These are phyloP conservation scores for Fistulinella staudtii DNA, from an alignment of 1,284 basidiomycete species.

Conservation along the genomic window DNA sequence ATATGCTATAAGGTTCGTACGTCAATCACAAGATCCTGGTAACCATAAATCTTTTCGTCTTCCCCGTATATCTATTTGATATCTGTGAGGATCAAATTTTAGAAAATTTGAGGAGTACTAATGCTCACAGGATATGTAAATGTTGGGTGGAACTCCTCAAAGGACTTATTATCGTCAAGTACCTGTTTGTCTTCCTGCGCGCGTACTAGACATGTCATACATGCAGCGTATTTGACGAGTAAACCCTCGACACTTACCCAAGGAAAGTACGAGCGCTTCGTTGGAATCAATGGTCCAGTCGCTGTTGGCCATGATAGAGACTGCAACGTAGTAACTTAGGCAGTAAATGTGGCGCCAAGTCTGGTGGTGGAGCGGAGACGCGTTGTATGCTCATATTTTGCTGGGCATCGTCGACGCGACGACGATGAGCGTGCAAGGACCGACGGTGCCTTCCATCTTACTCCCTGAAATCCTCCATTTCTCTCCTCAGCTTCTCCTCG, in stretches of 20 bases:
- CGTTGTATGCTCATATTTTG: constrained; percentile 32
- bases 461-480: constrained; percentile 64
- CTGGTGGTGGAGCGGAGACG: too few species aligned
- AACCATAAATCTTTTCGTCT: constrained; percentile 96
- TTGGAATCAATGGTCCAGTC: constrained; percentile 80
- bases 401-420: background rate
- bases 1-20: constrained; percentile 43
- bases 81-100: constrained; percentile 6
- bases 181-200: constrained; percentile 57
- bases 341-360: too few species aligned
- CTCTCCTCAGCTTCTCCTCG: constrained; percentile 63
- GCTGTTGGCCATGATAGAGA: constrained; percentile 37
- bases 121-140: constrained; percentile 89
- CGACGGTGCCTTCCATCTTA: constrained; percentile 45
- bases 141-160: constrained; percentile 69
- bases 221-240: constrained; percentile 6
- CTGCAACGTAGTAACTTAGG: background rate
- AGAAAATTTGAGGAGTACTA: background rate
- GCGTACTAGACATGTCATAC: constrained; percentile 44
- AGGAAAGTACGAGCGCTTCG: constrained; percentile 65
- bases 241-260: constrained; percentile 48
- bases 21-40: constrained; percentile 77
- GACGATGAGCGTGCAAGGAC: constrained; percentile 28
- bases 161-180: constrained; percentile 57
- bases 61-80: constrained; percentile 80